Conservation (phyloP, 345 rosid genomes). For the Eucalyptus polyanthemos region DNA sequence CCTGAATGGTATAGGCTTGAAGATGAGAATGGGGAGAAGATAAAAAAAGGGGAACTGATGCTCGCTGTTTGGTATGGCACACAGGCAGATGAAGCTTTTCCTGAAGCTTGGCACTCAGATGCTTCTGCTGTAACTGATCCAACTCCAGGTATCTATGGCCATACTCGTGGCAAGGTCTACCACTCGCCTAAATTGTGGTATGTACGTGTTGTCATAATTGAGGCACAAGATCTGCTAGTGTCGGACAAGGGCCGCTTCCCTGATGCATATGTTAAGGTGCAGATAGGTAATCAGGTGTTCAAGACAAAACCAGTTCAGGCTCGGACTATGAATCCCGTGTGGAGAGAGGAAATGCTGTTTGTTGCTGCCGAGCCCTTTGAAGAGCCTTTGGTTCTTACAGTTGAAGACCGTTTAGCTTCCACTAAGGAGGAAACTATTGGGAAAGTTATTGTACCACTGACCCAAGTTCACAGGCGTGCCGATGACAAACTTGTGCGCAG, state of each 20-base stretch:
- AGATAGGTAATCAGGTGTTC: constrained; percentile 49
- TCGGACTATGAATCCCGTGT: constrained; percentile 46
- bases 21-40: constrained; percentile 51
- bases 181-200: constrained; percentile 95
- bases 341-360: constrained; percentile 88
- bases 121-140: constrained; percentile 39
- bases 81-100: constrained; percentile 91
- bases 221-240: constrained; percentile 71
- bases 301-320: constrained; percentile 54
- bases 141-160: constrained; percentile 23
- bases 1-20: constrained; percentile 87
- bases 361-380: constrained; percentile 94
- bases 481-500: constrained; percentile 34
- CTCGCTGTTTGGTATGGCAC: constrained; percentile 95
- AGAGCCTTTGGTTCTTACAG: constrained; percentile 42
- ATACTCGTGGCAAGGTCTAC: constrained; percentile 78
- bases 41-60: constrained; percentile 67
- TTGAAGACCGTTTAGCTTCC: constrained; percentile 57
- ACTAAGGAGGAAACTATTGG: constrained; percentile 73
- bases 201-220: constrained; percentile 66
- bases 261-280: constrained; percentile 57
- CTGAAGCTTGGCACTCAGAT: constrained; percentile 90
- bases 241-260: constrained; percentile 51
- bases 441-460: constrained; percentile 30
- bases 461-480: constrained; percentile 31